phyloP scores from a whole-genome alignment of 2,329 filamentous ascomycete species.

The Didymella arachidicola region DNA sequence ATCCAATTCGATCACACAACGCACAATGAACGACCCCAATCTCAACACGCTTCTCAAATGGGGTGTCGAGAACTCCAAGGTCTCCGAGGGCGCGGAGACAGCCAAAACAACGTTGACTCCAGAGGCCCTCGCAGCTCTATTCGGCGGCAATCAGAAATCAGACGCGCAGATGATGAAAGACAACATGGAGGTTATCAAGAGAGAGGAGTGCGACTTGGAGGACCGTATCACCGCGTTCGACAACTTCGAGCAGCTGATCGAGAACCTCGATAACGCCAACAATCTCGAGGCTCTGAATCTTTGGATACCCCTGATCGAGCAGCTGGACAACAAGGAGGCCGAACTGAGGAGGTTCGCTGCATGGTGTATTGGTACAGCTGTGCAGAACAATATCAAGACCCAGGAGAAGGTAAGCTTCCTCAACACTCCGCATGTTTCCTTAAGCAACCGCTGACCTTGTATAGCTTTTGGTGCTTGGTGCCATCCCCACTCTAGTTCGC shows the following conservation, averaged over 20 bases:
- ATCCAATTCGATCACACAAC: not conserved
- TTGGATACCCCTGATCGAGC: constrained; percentile 80
- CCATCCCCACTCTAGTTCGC: constrained; percentile 72
- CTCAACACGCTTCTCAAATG: constrained; percentile 83
- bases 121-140: constrained; percentile 74
- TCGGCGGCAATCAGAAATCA: constrained; percentile 70
- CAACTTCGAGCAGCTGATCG: constrained; percentile 40
- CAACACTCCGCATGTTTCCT: not conserved
- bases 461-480: constrained; percentile 66
- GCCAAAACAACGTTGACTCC: constrained; percentile 64
- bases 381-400: constrained; percentile 90
- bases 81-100: constrained; percentile 43
- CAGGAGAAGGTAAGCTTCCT: constrained; percentile 71
- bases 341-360: constrained; percentile 85
- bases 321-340: constrained; percentile 71
- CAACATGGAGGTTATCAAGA: constrained; percentile 77
- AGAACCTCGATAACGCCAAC: constrained; percentile 87
- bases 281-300: constrained; percentile 81
- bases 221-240: constrained; percentile 35
- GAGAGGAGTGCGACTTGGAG: constrained; percentile 49
- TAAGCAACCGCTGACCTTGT: constrained; percentile 23
- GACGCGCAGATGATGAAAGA: constrained; percentile 93
- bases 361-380: constrained; percentile 94
- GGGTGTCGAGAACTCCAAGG: constrained; percentile 70
- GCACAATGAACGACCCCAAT: constrained; percentile 63